phyloP scores from a whole-genome alignment of 208 protist genomes.

The Willaertia magna region DNA sequence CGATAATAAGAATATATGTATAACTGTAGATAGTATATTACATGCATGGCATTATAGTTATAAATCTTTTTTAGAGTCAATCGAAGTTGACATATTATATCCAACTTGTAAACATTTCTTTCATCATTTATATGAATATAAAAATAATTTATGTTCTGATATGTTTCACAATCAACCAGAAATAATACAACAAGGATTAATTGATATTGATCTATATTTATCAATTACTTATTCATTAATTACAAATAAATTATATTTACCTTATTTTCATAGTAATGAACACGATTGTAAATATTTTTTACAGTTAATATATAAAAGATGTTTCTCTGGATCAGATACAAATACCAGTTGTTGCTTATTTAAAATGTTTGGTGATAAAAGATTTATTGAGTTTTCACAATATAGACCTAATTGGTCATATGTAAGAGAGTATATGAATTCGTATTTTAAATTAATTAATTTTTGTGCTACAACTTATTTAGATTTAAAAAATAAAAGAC shows the following conservation, averaged over 20 bases:
- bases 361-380: background rate
- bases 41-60: background rate
- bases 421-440: background rate
- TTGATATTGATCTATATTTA: background rate
- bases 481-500: background rate
- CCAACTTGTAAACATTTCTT: background rate
- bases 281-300: background rate
- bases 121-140: background rate
- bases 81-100: background rate
- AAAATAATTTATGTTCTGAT: background rate
- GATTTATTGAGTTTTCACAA: background rate
- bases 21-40: background rate
- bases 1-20: background rate
- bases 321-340: background rate
- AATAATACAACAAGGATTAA: background rate
- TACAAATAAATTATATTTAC: background rate
- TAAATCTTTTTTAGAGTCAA: background rate
- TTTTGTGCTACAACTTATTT: background rate
- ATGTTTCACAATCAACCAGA: background rate
- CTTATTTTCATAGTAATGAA: background rate
- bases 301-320: background rate
- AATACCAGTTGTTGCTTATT: background rate
- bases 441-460: background rate
- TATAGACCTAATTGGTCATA: background rate
- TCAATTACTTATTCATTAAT: background rate